Percentiles rank a stretch among this genome's conserved stretches.
Evolutionary conservation across 1,284 basidiomycete genomes (phyloP).

Genomic region (Ceratobasidium papillatum): DNA sequence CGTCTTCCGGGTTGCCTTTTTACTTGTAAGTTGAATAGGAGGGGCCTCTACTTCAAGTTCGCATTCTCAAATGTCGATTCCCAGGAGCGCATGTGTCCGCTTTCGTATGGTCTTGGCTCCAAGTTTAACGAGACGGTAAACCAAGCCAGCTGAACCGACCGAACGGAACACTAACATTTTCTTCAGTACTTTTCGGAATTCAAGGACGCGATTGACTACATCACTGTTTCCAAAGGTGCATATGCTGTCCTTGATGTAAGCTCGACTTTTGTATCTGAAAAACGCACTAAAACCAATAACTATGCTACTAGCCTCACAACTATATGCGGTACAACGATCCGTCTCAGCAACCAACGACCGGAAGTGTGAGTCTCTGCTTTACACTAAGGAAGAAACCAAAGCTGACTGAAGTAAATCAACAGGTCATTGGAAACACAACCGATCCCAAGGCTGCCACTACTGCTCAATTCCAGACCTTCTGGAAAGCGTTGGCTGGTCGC

Average conservation of each 20-base stretch:
- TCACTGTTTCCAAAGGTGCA: conserved; percentile 56
- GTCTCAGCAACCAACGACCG: conserved; percentile 56
- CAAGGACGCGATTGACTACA: conserved; percentile 58
- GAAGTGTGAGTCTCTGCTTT: conserved; percentile 53
- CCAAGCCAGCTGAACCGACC: neutral
- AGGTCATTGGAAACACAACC: conserved; percentile 59
- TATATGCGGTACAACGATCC: conserved; percentile 60
- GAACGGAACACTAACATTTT: neutral
- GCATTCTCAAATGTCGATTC: neutral
- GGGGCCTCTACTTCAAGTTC: neutral
- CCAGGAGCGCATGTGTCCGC: conserved; percentile 57
- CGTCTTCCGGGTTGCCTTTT: conserved; percentile 60
- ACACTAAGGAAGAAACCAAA: neutral
- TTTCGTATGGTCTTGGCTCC: conserved; percentile 56
- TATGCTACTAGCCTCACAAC: conserved; percentile 53
- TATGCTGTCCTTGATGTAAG: conserved; percentile 56
- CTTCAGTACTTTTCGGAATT: conserved; percentile 57
- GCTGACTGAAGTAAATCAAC: neutral
- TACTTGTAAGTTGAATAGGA: conserved; percentile 50
- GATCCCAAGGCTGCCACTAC: conserved; percentile 59
- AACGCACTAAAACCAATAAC: neutral
- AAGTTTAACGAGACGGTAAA: conserved; percentile 59
- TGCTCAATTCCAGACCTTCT: conserved; percentile 47
- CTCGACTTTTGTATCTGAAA: neutral
- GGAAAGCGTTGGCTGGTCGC: conserved; percentile 46